Conservation (phyloP, 768 basidiomycete species). For the Russula olivacea region DNA sequence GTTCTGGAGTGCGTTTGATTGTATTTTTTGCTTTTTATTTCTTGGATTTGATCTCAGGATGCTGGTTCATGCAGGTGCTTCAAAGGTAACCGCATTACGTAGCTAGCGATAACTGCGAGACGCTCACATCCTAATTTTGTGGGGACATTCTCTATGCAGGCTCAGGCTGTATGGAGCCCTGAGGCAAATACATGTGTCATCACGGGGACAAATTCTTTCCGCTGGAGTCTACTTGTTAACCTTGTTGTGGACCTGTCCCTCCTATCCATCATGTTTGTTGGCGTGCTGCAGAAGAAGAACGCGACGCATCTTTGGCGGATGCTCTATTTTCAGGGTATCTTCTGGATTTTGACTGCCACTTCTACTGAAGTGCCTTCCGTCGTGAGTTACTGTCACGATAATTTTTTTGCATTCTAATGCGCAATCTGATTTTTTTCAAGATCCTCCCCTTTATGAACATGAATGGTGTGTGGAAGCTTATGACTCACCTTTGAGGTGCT, state of each 20-base stretch:
- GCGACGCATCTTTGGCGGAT: constrained; percentile 22
- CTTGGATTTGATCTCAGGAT: not conserved
- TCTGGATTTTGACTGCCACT: constrained; percentile 16
- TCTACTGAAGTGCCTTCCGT: constrained; percentile 19
- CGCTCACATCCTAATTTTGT: not conserved
- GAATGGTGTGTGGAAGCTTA: constrained; percentile 11
- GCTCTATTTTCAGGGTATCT: constrained; percentile 22
- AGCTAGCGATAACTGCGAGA: not conserved
- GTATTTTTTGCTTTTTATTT: not conserved
- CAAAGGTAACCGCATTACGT: constrained; percentile 3
- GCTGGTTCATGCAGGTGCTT: not conserved
- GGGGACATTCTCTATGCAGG: not conserved
- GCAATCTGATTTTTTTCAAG: not conserved
- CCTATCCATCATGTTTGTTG: constrained; percentile 19
- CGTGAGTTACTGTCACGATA: not conserved
- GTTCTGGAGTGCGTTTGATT: constrained; percentile 11
- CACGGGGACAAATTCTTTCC: constrained; percentile 14
- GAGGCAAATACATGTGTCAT: not conserved
- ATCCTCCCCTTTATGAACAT: constrained; percentile 20
- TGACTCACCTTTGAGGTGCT: not conserved
- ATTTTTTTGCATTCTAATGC: not conserved
- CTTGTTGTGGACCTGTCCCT: constrained; percentile 20
- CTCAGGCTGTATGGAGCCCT: constrained; percentile 3
- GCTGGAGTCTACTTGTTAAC: constrained; percentile 21
- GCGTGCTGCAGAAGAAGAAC: constrained; percentile 21